phyloP scores from a whole-genome alignment of 2,329 filamentous ascomycete species.

The Cercospora citrullina region DNA sequence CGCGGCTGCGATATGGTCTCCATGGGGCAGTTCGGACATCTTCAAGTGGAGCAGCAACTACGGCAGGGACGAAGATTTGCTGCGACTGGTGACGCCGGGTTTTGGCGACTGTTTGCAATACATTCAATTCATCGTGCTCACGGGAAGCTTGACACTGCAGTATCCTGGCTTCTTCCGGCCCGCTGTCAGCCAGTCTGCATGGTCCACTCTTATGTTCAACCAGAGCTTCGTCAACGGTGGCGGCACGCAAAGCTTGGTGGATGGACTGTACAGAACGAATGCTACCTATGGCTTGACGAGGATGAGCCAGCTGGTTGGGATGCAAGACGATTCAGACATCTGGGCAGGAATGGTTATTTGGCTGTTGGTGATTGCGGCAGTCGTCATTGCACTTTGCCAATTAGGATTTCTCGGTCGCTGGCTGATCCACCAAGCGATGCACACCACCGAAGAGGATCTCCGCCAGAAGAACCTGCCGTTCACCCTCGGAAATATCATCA shows the following conservation, averaged over 20 bases:
- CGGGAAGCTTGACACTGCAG: slow-evolving; percentile 79
- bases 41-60: slow-evolving; percentile 99
- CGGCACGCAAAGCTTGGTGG: slow-evolving; percentile 67
- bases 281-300: slow-evolving; percentile 76
- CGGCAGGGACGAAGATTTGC: slow-evolving; percentile 85
- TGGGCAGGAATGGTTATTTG: slow-evolving; percentile 95
- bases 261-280: slow-evolving; percentile 81
- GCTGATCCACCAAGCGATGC: slow-evolving; percentile 69
- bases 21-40: slow-evolving; percentile 87
- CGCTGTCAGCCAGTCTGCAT: slow-evolving; percentile 79
- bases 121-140: slow-evolving; percentile 87
- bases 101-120: slow-evolving; percentile 97
- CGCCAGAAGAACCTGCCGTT: slow-evolving; percentile 91
- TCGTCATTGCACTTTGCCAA: slow-evolving; percentile 69
- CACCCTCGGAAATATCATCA: slow-evolving; percentile 58
- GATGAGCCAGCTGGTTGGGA: slow-evolving; percentile 78
- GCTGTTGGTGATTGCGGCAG: slow-evolving; percentile 73
- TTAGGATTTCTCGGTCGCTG: slow-evolving; percentile 74
- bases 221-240: slow-evolving; percentile 76
- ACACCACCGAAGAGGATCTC: slow-evolving; percentile 79
- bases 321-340: slow-evolving; percentile 72
- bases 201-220: slow-evolving; percentile 92
- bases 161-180: slow-evolving; percentile 97
- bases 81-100: slow-evolving; percentile 89
- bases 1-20: slow-evolving; percentile 82